These are phyloP conservation scores for Rhodomyrtus psidioides DNA, from an alignment of 441 rosid genomes.

Conservation along the genomic window DNA sequence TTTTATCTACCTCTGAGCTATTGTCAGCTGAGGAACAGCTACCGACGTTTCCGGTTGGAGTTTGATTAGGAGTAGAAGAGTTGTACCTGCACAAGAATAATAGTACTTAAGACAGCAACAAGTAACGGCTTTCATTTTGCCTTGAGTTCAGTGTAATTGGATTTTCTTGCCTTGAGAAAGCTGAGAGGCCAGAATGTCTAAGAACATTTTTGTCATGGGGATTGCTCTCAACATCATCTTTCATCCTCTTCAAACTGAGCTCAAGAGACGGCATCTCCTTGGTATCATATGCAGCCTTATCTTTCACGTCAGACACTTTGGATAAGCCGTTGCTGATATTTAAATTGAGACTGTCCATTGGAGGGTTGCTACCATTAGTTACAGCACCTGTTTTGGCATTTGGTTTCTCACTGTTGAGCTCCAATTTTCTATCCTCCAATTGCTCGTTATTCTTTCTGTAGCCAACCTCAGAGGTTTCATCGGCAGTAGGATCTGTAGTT, in stretches of 20 bases:
- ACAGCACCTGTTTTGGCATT: neutral
- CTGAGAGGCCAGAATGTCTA: neutral
- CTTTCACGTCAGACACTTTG: neutral
- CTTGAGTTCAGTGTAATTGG: neutral
- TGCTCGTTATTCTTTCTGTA: neutral
- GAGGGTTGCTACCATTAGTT: neutral
- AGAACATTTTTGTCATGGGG: neutral
- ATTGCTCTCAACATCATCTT: neutral
- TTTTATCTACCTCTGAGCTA: neutral
- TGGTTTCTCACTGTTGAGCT: slow-evolving; percentile 1
- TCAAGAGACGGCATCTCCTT: neutral
- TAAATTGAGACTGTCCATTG: neutral
- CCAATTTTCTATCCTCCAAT: neutral
- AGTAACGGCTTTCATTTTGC: neutral
- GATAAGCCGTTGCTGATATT: neutral
- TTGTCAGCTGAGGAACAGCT: neutral
- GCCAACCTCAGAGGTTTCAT: neutral
- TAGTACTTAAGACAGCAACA: neutral
- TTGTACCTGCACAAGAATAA: slow-evolving; percentile 8
- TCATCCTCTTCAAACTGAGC: slow-evolving; percentile 4
- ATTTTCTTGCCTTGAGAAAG: slow-evolving; percentile 1
- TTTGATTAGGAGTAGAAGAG: slow-evolving; percentile 1
- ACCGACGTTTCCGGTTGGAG: neutral
- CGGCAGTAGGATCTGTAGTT: neutral
- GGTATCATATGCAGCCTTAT: neutral